Percentiles rank a stretch among this genome's conserved stretches.
Conservation (phyloP, 164 flowering plant genomes). For the Tetracentron sinense region DNA sequence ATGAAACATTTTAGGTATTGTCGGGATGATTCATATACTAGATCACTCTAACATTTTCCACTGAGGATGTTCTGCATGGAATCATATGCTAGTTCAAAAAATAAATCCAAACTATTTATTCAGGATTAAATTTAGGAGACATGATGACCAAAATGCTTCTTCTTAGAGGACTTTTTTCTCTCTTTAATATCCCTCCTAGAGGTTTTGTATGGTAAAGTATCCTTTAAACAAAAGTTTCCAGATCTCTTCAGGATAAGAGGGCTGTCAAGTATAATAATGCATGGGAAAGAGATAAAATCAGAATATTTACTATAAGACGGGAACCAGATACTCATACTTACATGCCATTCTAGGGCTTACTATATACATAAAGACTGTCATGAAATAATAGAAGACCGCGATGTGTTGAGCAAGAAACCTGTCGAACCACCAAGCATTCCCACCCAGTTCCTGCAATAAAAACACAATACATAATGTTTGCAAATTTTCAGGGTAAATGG, state of each 20-base stretch:
- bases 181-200: too few relatives aligned
- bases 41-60: too few relatives aligned
- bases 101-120: too few relatives aligned
- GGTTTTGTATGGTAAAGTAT: too few relatives aligned
- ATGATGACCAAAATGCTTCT: background rate
- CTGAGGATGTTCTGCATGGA: too few relatives aligned
- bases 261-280: background rate
- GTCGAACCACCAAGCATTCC: constrained; percentile 91
- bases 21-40: too few relatives aligned
- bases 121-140: background rate
- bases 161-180: too few relatives aligned
- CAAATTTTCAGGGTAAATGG: background rate
- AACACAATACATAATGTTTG: constrained; percentile 1
- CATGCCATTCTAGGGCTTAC: constrained; percentile 99
- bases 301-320: background rate
- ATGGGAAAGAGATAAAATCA: background rate
- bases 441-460: constrained; percentile 82
- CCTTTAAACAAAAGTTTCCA: too few relatives aligned
- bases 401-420: constrained; percentile 95
- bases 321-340: constrained; percentile 35
- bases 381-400: constrained; percentile 75
- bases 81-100: too few relatives aligned
- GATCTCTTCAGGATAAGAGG: background rate
- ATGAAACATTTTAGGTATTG: too few relatives aligned
- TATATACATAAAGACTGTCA: constrained; percentile 85